Evolutionary conservation across 2,329 filamentous ascomycete genomes (phyloP), one percentile per base, ranked within the genome.

Genomic region (Cordyceps cicadae): DNA sequence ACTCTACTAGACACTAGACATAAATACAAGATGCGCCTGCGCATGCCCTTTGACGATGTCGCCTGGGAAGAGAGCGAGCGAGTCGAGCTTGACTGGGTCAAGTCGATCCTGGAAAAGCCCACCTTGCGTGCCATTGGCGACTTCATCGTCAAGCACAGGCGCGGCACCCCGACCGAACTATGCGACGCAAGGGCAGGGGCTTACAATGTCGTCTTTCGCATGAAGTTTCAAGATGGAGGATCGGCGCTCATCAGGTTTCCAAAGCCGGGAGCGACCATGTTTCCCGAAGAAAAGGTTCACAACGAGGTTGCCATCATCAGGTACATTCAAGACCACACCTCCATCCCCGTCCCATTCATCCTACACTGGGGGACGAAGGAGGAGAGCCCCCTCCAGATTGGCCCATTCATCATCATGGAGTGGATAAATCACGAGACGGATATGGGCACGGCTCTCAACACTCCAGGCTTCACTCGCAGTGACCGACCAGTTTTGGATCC

Each of bases 371-470:
- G 64, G 12, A 61, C 45, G 9, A 61, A n/a, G 21, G 56, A 63
- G 11, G 61, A 64, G 11, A 64, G 63, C n/a, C 61, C 62, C 1
- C 50, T 63, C 14, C 39, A 32, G 37, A 43, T 39, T 65, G 3
- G 63, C 61, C 24, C 61, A 52, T 65, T 65, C 7, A 62, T 64
- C 12, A 55, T 64, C 29, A 65, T 64, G 59, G 62, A 62, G 53
- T 64, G 57, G 8, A 60, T 65, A 1, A 59, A 62, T 5, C 54
- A 51, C 37, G 32, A 49, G 19, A 58, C 14, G 17, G 17, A 17
- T 37, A 48, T 54, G 37, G 37, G 45, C 41, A 12, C 37, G 15
- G 49, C 48, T 49, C 52, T 66, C 5, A 66, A 67, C 2, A n/a
- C 15, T 8, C n/a, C 54, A 11, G 32, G 32, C 2, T 32, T 15